Percentiles rank a stretch among this genome's conserved stretches.
These are phyloP conservation scores for Willaertia magna DNA, from an alignment of 208 protist genomes.

Conservation along the genomic window DNA sequence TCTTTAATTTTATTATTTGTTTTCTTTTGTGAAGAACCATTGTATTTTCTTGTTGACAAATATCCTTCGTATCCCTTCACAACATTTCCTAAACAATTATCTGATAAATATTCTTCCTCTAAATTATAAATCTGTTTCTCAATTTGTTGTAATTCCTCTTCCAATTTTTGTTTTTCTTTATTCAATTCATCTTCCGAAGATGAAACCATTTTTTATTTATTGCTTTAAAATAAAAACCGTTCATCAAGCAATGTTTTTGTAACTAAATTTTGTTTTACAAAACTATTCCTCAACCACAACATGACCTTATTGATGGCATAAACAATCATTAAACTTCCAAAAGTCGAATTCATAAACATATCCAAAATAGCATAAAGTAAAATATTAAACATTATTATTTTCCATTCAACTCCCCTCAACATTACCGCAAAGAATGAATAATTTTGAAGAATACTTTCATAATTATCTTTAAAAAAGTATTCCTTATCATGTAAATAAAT, in stretches of 20 bases:
- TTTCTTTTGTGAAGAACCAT: no score
- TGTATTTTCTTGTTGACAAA: no score
- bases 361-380: background rate
- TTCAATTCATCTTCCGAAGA: background rate
- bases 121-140: background rate
- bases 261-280: background rate
- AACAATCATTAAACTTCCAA: background rate
- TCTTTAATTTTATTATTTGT: background rate
- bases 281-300: background rate
- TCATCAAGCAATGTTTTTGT: background rate
- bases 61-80: background rate
- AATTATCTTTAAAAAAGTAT: background rate
- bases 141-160: background rate
- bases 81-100: background rate
- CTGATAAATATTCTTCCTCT: background rate
- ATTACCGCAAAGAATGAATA: background rate
- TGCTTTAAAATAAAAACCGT: constrained; percentile 1
- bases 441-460: background rate
- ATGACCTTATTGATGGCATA: background rate
- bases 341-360: background rate
- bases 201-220: background rate
- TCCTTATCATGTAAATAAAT: background rate
- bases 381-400: background rate
- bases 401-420: background rate
- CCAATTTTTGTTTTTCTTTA: background rate